A percentile compares a stretch with the other conserved stretches of the same genome.
Conservation (phyloP, 257 asterid species). For the Lithospermum erythrorhizon region DNA sequence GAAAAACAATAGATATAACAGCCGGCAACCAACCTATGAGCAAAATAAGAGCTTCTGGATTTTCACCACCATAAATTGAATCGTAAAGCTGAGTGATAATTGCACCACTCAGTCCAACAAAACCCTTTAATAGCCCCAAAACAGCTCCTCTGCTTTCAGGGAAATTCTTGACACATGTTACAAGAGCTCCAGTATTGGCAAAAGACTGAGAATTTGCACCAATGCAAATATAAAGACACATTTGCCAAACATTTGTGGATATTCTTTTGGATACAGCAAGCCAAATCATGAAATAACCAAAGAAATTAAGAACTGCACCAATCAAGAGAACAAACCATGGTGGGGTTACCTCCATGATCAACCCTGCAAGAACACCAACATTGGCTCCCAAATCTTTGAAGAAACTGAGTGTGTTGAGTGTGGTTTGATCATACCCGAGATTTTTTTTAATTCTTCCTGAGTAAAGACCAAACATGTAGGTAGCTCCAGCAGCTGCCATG, state of each 20-base stretch:
- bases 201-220: conserved; percentile 80
- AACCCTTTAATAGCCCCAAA: conserved; percentile 32
- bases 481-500: conserved; percentile 73
- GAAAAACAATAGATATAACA: conserved; percentile 32
- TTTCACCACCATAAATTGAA: conserved; percentile 20
- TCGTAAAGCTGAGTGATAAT: conserved; percentile 25
- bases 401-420: conserved; percentile 66
- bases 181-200: conserved; percentile 82
- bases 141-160: conserved; percentile 44
- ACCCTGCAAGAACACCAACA: conserved; percentile 60
- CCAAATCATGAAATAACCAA: conserved; percentile 85
- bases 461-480: conserved; percentile 68
- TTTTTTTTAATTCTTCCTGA: conserved; percentile 36
- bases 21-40: conserved; percentile 58
- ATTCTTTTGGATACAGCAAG: conserved; percentile 50
- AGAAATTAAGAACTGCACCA: conserved; percentile 57
- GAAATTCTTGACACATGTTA: conserved; percentile 69
- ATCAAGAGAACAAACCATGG: conserved; percentile 78
- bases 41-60: conserved; percentile 19
- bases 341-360: conserved; percentile 73
- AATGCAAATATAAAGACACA: conserved; percentile 68
- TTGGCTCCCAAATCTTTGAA: conserved; percentile 70
- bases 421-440: conserved; percentile 68
- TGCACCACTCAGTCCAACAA: conserved; percentile 35
- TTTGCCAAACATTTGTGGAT: conserved; percentile 53